Conservation (phyloP, 495 filamentous ascomycete species). For the Penicillium riverlandense region DNA sequence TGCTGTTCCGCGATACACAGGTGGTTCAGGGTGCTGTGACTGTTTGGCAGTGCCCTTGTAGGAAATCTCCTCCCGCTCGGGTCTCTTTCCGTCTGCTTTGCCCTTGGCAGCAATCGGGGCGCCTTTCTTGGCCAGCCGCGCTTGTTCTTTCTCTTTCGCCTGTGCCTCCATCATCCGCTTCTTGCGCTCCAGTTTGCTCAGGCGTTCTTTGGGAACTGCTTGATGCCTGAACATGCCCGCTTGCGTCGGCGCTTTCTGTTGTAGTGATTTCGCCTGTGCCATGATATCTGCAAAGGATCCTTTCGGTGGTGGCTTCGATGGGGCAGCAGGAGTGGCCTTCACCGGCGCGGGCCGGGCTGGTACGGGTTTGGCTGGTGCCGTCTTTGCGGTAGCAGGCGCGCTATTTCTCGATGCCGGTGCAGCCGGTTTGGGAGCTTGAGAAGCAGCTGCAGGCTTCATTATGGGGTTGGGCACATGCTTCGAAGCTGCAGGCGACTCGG, state of each 20-base stretch:
- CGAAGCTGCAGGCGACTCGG: not conserved
- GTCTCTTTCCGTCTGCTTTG: conserved; percentile 16
- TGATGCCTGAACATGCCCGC: conserved; percentile 34
- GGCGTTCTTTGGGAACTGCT: conserved; percentile 25
- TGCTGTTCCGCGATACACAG: conserved; percentile 53
- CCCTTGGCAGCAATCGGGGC: conserved; percentile 11
- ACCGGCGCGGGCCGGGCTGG: conserved; percentile 1
- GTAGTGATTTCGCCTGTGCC: conserved; percentile 28
- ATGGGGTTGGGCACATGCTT: not conserved
- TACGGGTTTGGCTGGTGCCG: conserved; percentile 3
- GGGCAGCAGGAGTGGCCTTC: conserved; percentile 3
- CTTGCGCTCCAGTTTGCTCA: conserved; percentile 36
- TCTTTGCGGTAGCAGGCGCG: conserved; percentile 2
- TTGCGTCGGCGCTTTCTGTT: conserved; percentile 26
- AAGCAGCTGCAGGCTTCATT: conserved; percentile 4
- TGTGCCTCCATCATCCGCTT: conserved; percentile 27
- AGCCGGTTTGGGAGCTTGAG: conserved; percentile 5
- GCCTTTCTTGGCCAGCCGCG: conserved; percentile 18
- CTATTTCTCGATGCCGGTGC: conserved; percentile 9
- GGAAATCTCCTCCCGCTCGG: conserved; percentile 22
- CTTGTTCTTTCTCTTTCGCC: conserved; percentile 22
- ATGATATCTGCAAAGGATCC: conserved; percentile 39
- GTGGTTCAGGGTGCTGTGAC: conserved; percentile 22
- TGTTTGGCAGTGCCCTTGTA: conserved; percentile 51
- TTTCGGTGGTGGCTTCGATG: conserved; percentile 33